Evolutionary conservation across 2,329 filamentous ascomycete genomes (phyloP), one percentile per base, ranked within the genome.

Genomic region (Gyromitra esculenta): DNA sequence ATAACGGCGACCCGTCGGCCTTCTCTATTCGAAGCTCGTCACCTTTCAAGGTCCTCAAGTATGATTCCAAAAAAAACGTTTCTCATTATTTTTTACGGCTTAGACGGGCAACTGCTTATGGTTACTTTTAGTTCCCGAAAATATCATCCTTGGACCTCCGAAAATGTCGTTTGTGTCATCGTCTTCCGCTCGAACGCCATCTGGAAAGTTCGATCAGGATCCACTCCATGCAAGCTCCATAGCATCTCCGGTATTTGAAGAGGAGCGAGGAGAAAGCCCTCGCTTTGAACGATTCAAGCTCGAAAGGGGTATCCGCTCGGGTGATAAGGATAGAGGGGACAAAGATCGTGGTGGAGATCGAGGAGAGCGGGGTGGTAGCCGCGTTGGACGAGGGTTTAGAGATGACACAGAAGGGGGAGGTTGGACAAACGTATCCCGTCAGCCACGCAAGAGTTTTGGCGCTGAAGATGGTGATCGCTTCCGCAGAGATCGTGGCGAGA

Each of bases 121-220:
- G 25, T 31, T 31, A 31, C 25, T 31, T 31, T 52, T 79, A 83
- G 82, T 83, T 80, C 81, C 83, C 81, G 86, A 87, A 74, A 86
- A 87, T 70, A 85, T 87, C 41, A 84, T 87, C 50, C 84, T 88
- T 54, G 87, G 86, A 31, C 86, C 87, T 25, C 86, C 87, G 5
- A 87, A 86, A 81, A 85, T 85, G 60, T 83, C 85, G 45, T 88
- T 88, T 80, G 84, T 85, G 21, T 87, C 86, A 13, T 84, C 85
- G 18, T 85, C 85, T 59, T 82, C 83, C 60, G 82, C 82, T 50
- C 82, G 83, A 79, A 81, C 82, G 73, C 65, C 78, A 31, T 75
- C 79, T 35, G 76, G 76, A 57, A 78, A 73, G 35, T 79, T 79
- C 71, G 76, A 80, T 57, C 66, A 77, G 78, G 77, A 79, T 59